These are phyloP conservation scores for Bacidia rubella DNA, from an alignment of 495 filamentous ascomycete genomes.

Conservation along the genomic window DNA sequence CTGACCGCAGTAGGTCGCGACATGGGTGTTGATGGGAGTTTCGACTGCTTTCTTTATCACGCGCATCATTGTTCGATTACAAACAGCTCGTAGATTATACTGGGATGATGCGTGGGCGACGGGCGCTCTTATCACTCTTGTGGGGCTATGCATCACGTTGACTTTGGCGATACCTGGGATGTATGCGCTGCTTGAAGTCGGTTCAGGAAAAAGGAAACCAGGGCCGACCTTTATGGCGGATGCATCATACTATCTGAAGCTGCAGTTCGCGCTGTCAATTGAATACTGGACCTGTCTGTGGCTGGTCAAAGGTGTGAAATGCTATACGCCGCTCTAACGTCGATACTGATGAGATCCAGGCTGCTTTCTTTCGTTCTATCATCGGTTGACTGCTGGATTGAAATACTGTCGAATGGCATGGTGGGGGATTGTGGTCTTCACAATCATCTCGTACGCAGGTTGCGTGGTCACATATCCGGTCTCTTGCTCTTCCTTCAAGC, in stretches of 20 bases:
- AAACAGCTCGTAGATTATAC: constrained; percentile 1
- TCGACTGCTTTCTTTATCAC: constrained; percentile 1
- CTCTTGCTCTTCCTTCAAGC: constrained; percentile 12
- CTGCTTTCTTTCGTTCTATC: constrained; percentile 14
- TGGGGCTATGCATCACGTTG: constrained; percentile 2
- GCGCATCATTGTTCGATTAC: constrained; percentile 1
- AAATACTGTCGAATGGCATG: constrained; percentile 11
- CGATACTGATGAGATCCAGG: no score
- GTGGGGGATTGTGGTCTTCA: constrained; percentile 9
- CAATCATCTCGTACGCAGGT: constrained; percentile 8
- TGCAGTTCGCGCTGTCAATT: constrained; percentile 26
- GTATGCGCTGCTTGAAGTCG: constrained; percentile 7
- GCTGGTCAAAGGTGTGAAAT: constrained; percentile 30
- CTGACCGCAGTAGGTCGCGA: neutral
- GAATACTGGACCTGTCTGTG: constrained; percentile 31
- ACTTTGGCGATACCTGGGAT: constrained; percentile 6
- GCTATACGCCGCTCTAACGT: no score
- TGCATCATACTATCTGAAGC: neutral
- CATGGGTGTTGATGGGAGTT: constrained; percentile 7
- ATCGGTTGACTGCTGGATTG: constrained; percentile 9
- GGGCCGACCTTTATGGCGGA: constrained; percentile 5
- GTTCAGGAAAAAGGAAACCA: neutral
- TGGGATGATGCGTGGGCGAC: constrained; percentile 7
- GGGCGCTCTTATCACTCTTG: neutral
- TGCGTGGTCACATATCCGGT: constrained; percentile 16